Conservation (phyloP, 192 early-diverging fungal species). For the Glomus cerebriforme region DNA sequence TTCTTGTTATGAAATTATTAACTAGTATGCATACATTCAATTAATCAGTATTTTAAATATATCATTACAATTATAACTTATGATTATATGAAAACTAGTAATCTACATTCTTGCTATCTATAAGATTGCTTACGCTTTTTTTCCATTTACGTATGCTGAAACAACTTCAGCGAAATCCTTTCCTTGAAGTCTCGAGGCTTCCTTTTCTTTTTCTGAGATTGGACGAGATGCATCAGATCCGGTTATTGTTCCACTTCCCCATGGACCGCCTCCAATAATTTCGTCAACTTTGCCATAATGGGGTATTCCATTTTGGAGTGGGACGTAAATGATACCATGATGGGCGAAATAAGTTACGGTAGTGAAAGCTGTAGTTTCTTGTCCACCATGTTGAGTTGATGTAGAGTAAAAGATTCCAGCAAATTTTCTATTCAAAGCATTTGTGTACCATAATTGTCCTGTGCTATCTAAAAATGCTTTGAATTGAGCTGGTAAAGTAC, state of each 20-base stretch:
- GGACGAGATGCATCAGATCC: neutral
- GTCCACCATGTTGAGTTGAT: constrained; percentile 75
- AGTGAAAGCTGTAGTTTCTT: constrained; percentile 72
- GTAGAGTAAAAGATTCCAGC: constrained; percentile 77
- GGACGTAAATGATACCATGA: constrained; percentile 81
- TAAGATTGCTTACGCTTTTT: constrained; percentile 17
- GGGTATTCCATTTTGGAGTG: constrained; percentile 59
- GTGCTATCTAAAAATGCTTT: constrained; percentile 54
- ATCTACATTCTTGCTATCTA: neutral
- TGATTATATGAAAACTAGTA: neutral
- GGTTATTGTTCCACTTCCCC: constrained; percentile 11
- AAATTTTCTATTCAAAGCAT: constrained; percentile 69
- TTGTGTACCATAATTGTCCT: constrained; percentile 45
- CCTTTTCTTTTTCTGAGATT: constrained; percentile 61
- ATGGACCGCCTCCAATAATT: constrained; percentile 68
- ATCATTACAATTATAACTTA: no score
- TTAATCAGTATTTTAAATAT: no score
- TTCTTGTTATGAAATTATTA: no score
- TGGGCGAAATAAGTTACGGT: constrained; percentile 71
- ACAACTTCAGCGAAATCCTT: constrained; percentile 58
- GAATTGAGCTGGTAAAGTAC: constrained; percentile 73
- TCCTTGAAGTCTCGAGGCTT: constrained; percentile 61
- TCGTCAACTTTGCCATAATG: constrained; percentile 61
- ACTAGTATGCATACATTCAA: no score
- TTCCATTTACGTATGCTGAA: constrained; percentile 34